Base-by-base conservation (phyloP, 2,329 filamentous ascomycete genomes). In the Aschersonia sp. region DNA sequence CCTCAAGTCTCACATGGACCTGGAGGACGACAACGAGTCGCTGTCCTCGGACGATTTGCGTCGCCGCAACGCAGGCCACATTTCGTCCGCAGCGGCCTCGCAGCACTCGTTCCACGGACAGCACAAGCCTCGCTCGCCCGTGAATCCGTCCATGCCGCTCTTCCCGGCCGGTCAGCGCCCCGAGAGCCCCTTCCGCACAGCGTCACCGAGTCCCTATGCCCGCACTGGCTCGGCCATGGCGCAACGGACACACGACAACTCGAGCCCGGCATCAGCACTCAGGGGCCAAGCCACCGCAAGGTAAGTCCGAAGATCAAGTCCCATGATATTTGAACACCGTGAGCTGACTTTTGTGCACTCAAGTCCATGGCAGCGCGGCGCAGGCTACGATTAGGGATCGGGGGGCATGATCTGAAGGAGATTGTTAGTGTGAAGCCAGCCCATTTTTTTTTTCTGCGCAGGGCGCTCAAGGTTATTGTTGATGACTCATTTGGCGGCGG, bases 331-430 rank as follows among this genome's bases (percentile, higher is more conserved):
- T 38, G 6, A 9, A 20, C 40, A 43, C 10, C 10, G 20, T 43
- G 6, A 20, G 9, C 40, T 12, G 20, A 43, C 40, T 12, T 20
- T 43, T 43, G 40, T 5, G 7, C 28, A 9, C 12, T 38, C 5
- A 44, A 70, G 67, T 55, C 67, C 67, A 30, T 70, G 67, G 67
- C 67, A 70, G 54, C 67, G 67, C 51, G 67, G 67, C 50, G 67
- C 67, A 44, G 67, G 67, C 41, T 70, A 70, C 53, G 67, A 70
- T 28, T 62, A 68, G 9, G 31, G 28, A 4, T 4, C 32, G 2
- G 9, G 9, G 20, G 29, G 9, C 20, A 43, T 12, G 9, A 30
- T 10, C 9, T 28, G 30, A 38, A n/a, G 30, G 9, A n/a, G 28
- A 9, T 47, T 30, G 20, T 20, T 20, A 20, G 20, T 20, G 20